Base-by-base conservation (phyloP, 202 grass and related monocot genomes). In the Digitaria exilis region DNA sequence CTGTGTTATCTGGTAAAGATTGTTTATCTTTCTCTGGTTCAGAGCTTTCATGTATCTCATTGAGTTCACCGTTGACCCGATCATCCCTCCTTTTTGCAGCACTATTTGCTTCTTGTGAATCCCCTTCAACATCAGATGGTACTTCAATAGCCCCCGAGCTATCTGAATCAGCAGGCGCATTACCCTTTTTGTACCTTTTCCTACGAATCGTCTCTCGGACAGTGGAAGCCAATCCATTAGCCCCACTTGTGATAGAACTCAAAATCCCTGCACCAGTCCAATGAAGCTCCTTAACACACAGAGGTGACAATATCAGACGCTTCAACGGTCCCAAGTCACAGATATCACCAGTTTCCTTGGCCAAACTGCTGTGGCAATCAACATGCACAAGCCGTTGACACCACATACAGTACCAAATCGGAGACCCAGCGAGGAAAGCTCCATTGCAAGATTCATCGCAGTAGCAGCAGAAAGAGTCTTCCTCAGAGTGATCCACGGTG, bases 391-490 rank as follows among this genome's bases (percentile, higher is more conserved):
- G 57, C 34, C 90, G 57, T 68, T 97, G 95, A 77, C 92, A 97
- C 95, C 95, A 97, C 95, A 97, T 90, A 49, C 95, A 97, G 68
- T 87, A 93, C 95, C 95, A 97, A 84, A 97, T 83, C 22, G 95
- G 95, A 59, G 90, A 85, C 19, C 91, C 92, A 4, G 89, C 88
- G 0, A 97, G 90, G 59, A 94, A 86, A 74, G 89, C 90, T 63
- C 95, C 95, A 49, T 84, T 89, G 84, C 92, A 97, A 73, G 95
- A 91, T 39, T 93, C 95, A 58, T 97, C 92, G 51, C 95, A 97
- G 75, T 95, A 90, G 90, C 90, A 92, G 50, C 95, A 97, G 61
- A 87, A 98, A 3, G 88, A 90, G 62, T 92, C 88, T 49, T 97
- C 95, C 69, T 94, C 95, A 50, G 87, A 68, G 69, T 70, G 90